Percentiles rank a stretch among this genome's conserved stretches.
Conservation (phyloP, 75 land plant species). For the Picea glauca region DNA sequence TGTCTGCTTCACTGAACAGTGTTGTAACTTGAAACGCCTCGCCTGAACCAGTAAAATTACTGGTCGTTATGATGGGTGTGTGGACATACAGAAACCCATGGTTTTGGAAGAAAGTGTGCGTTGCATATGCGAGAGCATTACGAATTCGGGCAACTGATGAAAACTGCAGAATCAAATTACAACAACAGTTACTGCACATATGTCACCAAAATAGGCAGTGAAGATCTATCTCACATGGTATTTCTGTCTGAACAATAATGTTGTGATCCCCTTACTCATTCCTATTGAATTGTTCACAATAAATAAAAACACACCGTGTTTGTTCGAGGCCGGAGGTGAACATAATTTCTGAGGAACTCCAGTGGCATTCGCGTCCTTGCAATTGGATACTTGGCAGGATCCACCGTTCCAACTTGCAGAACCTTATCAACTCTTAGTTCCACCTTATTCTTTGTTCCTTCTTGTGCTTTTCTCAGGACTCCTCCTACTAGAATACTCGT, state of each 20-base stretch:
- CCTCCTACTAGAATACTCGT: constrained; percentile 74
- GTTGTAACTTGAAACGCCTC: constrained; percentile 73
- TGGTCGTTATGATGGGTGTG: constrained; percentile 76
- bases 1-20: constrained; percentile 31
- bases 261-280: too few relatives aligned
- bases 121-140: constrained; percentile 53
- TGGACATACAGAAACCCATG: constrained; percentile 69
- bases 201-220: too few relatives aligned
- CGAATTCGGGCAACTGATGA: constrained; percentile 73
- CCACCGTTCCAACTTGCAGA: constrained; percentile 66
- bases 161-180: constrained; percentile 33
- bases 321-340: constrained; percentile 77
- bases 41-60: constrained; percentile 29
- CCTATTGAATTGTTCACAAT: not conserved
- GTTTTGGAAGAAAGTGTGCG: constrained; percentile 66
- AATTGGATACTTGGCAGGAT: constrained; percentile 64
- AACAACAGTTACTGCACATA: not conserved
- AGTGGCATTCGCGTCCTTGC: constrained; percentile 48
- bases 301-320: constrained; percentile 44
- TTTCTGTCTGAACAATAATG: too few relatives aligned
- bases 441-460: constrained; percentile 44
- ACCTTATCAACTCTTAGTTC: constrained; percentile 69
- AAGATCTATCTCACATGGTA: too few relatives aligned
- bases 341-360: constrained; percentile 47
- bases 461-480: constrained; percentile 34